These are phyloP conservation scores for Mucor mucedo DNA, from an alignment of 371 early-diverging fungal genomes.

Conservation along the genomic window DNA sequence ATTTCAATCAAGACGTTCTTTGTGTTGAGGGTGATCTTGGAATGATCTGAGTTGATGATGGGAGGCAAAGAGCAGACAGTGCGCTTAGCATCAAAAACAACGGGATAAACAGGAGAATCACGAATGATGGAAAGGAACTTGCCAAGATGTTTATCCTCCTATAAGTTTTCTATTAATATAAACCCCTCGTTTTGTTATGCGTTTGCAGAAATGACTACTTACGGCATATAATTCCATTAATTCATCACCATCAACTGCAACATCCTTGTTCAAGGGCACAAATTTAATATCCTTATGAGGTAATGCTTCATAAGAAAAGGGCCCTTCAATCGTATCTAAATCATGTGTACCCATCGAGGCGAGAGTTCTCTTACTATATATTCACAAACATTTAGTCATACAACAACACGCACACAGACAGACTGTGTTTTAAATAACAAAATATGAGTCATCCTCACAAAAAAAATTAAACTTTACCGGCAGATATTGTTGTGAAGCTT, in stretches of 20 bases:
- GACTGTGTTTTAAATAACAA: constrained; percentile 14
- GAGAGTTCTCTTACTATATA: constrained; percentile 88
- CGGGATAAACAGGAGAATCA: constrained; percentile 91
- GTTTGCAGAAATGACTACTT: constrained; percentile 10
- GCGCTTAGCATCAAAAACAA: constrained; percentile 87
- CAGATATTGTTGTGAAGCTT: constrained; percentile 98
- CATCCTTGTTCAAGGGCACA: constrained; percentile 93
- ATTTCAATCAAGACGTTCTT: constrained; percentile 99
- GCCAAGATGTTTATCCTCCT: constrained; percentile 81
- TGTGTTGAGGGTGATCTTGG: constrained; percentile 96
- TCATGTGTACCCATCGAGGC: constrained; percentile 99
- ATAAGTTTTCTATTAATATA: neutral
- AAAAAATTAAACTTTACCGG: constrained; percentile 51
- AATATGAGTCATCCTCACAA: constrained; percentile 11
- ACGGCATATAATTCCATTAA: constrained; percentile 91
- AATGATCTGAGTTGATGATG: constrained; percentile 98
- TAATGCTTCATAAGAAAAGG: constrained; percentile 95
- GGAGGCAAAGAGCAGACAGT: constrained; percentile 98
- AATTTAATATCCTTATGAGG: constrained; percentile 92
- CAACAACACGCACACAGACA: no score
- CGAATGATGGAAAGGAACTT: constrained; percentile 95
- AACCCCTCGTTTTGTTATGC: neutral
- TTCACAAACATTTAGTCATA: no score
- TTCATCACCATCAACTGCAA: constrained; percentile 84
- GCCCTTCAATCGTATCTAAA: constrained; percentile 93